Conservation (phyloP, 768 basidiomycete species). For the Tylopilus rubrobrunneus region DNA sequence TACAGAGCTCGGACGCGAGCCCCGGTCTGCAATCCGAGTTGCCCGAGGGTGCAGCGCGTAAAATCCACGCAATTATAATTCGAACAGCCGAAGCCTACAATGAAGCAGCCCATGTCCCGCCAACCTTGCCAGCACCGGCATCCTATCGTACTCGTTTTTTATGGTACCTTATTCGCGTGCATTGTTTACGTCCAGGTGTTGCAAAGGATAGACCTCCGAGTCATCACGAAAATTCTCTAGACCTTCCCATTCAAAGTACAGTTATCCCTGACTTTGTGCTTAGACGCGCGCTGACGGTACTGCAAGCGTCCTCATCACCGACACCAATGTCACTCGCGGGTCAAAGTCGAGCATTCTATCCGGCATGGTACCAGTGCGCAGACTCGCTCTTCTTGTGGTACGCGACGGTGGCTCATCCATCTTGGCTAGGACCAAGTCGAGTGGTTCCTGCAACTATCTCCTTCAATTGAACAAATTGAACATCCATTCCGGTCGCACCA, state of each 20-base stretch:
- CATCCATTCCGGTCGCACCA: constrained; percentile 83
- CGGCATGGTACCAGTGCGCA: constrained; percentile 56
- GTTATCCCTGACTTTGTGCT: constrained; percentile 1
- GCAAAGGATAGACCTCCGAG: constrained; percentile 34
- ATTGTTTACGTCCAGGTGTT: constrained; percentile 46
- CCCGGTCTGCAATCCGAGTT: constrained; percentile 55
- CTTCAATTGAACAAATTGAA: constrained; percentile 65
- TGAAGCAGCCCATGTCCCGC: constrained; percentile 59
- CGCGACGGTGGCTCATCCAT: constrained; percentile 1
- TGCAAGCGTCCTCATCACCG: constrained; percentile 51
- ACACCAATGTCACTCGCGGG: constrained; percentile 48
- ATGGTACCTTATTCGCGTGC: constrained; percentile 60
- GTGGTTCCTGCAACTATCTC: constrained; percentile 89
- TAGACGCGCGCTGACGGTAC: constrained; percentile 8
- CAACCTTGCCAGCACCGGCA: constrained; percentile 62
- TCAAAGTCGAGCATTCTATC: constrained; percentile 56
- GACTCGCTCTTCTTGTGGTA: constrained; percentile 77
- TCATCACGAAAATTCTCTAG: constrained; percentile 45
- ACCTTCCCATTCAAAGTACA: constrained; percentile 55
- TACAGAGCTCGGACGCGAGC: constrained; percentile 58
- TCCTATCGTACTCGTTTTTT: constrained; percentile 79
- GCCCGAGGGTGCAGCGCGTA: constrained; percentile 54
- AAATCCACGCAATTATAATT: constrained; percentile 63
- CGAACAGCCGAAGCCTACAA: constrained; percentile 77
- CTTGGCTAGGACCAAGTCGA: constrained; percentile 62